A percentile compares a stretch with the other conserved stretches of the same genome.
Conservation (phyloP, 306 rosid species). For the Mimosa bimucronata region DNA sequence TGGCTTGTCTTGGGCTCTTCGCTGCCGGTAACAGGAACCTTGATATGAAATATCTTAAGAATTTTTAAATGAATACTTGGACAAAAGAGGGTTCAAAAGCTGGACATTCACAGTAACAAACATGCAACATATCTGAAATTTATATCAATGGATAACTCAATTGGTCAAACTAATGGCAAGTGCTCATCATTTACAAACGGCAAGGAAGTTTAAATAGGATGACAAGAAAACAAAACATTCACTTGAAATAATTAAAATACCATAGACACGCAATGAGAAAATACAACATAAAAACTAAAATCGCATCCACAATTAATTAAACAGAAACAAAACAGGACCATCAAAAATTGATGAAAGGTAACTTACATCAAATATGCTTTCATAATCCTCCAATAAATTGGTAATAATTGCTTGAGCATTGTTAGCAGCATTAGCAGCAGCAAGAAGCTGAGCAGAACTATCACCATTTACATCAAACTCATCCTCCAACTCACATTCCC, state of each 20-base stretch:
- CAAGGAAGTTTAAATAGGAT: not conserved
- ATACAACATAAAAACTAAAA: conserved; percentile 17
- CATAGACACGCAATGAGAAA: not conserved
- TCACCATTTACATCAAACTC: conserved; percentile 90
- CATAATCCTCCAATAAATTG: conserved; percentile 93
- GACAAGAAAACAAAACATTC: not conserved
- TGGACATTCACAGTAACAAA: conserved; percentile 3
- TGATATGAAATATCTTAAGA: not conserved
- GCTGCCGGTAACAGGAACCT: not conserved
- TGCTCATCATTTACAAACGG: not conserved
- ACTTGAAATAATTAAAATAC: conserved; percentile 13
- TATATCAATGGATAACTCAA: conserved; percentile 16
- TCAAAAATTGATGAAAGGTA: conserved; percentile 7
- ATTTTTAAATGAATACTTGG: not conserved
- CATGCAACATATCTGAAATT: not conserved
- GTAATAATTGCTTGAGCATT: conserved; percentile 94
- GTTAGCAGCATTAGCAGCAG: conserved; percentile 99
- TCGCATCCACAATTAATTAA: not conserved
- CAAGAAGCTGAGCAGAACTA: conserved; percentile 96
- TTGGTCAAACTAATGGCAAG: not conserved
- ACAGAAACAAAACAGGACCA: conserved; percentile 23
- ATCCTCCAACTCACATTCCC: conserved; percentile 96
- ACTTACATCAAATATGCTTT: conserved; percentile 89
- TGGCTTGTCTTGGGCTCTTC: not conserved
- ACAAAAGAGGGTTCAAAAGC: not conserved